Evolutionary conservation across 805 yeast genomes (phyloP).

Genomic region (Kluyveromyces lactis): DNA sequence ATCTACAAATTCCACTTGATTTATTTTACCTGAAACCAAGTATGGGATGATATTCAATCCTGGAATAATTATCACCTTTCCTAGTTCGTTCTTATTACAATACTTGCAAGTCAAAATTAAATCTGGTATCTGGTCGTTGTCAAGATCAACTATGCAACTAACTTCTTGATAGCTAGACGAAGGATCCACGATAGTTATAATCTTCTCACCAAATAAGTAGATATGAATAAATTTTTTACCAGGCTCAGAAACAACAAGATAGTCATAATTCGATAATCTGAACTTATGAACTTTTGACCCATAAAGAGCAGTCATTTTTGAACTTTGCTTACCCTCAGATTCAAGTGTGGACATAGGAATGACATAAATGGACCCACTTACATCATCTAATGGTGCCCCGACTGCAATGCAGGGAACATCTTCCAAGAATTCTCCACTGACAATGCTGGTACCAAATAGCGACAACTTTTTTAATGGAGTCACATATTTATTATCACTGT

Average conservation of each 20-base stretch:
- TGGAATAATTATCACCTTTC: slow-evolving; percentile 11
- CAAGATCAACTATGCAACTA: slow-evolving; percentile 32
- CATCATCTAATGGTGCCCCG: slow-evolving; percentile 42
- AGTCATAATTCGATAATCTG: slow-evolving; percentile 23
- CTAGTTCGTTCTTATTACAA: slow-evolving; percentile 28
- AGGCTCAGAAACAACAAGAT: slow-evolving; percentile 43
- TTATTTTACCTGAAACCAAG: slow-evolving; percentile 9
- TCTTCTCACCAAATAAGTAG: slow-evolving; percentile 20
- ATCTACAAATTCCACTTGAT: slow-evolving; percentile 1
- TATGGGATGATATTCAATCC: slow-evolving; percentile 13
- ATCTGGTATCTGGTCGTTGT: slow-evolving; percentile 34
- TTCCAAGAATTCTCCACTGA: slow-evolving; percentile 35
- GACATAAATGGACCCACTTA: slow-evolving; percentile 37
- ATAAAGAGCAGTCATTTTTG: slow-evolving; percentile 24
- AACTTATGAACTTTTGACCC: slow-evolving; percentile 35
- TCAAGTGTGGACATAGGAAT: slow-evolving; percentile 30
- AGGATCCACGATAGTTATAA: slow-evolving; percentile 22
- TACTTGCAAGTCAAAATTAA: slow-evolving; percentile 39
- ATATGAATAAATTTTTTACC: slow-evolving; percentile 40
- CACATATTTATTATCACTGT: slow-evolving; percentile 4
- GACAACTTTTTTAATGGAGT: slow-evolving; percentile 22
- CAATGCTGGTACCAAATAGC: slow-evolving; percentile 40
- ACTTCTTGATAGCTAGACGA: slow-evolving; percentile 11
- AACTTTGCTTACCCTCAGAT: not conserved
- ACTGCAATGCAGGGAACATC: slow-evolving; percentile 38